These are phyloP conservation scores for Trametes cinnabarina DNA, from an alignment of 768 basidiomycete species.

Conservation along the genomic window DNA sequence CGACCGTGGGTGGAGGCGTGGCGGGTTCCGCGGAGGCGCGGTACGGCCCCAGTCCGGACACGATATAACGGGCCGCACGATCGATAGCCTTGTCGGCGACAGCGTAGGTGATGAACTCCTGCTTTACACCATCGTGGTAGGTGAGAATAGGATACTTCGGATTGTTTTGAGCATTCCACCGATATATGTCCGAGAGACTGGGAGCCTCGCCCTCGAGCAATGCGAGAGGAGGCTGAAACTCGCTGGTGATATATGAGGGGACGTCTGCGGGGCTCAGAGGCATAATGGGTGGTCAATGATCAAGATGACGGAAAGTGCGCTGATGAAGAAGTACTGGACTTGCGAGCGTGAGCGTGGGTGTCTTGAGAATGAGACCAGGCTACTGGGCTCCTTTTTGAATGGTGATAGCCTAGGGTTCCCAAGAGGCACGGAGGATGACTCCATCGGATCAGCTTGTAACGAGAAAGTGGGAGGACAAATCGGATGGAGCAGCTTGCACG, in stretches of 20 bases:
- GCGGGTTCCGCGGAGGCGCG: background rate
- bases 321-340: background rate
- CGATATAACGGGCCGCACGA: constrained; percentile 23
- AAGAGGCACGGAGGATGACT: background rate
- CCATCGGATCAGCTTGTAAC: background rate
- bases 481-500: too few relatives aligned
- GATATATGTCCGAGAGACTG: constrained; percentile 34
- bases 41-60: background rate
- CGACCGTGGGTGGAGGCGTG: constrained; percentile 23
- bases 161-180: constrained; percentile 33
- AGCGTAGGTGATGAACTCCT: constrained; percentile 23
- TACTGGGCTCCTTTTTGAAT: background rate
- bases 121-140: constrained; percentile 22
- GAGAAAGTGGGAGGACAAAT: too few relatives aligned
- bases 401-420: background rate
- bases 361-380: background rate
- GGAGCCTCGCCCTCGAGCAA: constrained; percentile 2
- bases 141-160: constrained; percentile 35
- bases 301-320: background rate
- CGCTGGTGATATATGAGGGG: constrained; percentile 5
- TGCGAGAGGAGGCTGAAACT: constrained; percentile 3
- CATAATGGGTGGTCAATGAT: background rate
- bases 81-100: constrained; percentile 28
- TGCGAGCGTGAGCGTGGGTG: background rate
- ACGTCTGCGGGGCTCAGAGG: constrained; percentile 8